Evolutionary conservation across 805 yeast species (phyloP).

Genomic region (Nematodospora valgi): DNA sequence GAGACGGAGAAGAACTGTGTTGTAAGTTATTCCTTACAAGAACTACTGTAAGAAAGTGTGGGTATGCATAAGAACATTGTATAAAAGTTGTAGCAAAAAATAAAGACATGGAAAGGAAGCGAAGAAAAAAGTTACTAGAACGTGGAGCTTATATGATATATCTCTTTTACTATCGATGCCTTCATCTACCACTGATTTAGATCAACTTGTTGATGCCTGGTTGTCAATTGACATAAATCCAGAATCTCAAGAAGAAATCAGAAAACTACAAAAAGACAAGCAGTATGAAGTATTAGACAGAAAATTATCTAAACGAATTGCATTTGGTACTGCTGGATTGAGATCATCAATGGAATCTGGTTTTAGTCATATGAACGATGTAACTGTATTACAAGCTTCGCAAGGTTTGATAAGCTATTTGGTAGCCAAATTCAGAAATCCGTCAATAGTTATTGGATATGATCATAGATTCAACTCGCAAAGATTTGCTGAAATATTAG

Average conservation of each 20-base stretch:
- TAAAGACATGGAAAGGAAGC: too few relatives aligned
- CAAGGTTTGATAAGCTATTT: conserved; percentile 69
- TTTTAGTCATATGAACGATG: conserved; percentile 80
- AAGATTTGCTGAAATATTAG: conserved; percentile 75
- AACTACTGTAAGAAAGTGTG: too few relatives aligned
- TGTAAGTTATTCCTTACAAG: too few relatives aligned
- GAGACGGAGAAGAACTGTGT: too few relatives aligned
- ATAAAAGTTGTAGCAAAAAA: too few relatives aligned
- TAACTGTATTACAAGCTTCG: conserved; percentile 86
- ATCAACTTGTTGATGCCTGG: conserved; percentile 33
- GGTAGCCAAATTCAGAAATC: conserved; percentile 15
- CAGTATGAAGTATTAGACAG: conserved; percentile 46
- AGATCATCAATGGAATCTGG: conserved; percentile 90
- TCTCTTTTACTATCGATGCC: background rate
- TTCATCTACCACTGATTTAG: conserved; percentile 12
- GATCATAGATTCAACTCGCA: conserved; percentile 85
- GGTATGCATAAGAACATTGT: too few relatives aligned
- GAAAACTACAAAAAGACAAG: conserved; percentile 32
- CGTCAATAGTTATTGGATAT: conserved; percentile 74
- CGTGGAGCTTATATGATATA: background rate
- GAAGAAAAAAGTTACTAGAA: too few relatives aligned
- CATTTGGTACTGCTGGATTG: conserved; percentile 93
- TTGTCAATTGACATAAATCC: conserved; percentile 33
- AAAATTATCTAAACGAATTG: conserved; percentile 57
- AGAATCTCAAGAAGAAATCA: conserved; percentile 55